Base-by-base conservation (phyloP, 306 rosid species). In the Citrullus colocynthis region DNA sequence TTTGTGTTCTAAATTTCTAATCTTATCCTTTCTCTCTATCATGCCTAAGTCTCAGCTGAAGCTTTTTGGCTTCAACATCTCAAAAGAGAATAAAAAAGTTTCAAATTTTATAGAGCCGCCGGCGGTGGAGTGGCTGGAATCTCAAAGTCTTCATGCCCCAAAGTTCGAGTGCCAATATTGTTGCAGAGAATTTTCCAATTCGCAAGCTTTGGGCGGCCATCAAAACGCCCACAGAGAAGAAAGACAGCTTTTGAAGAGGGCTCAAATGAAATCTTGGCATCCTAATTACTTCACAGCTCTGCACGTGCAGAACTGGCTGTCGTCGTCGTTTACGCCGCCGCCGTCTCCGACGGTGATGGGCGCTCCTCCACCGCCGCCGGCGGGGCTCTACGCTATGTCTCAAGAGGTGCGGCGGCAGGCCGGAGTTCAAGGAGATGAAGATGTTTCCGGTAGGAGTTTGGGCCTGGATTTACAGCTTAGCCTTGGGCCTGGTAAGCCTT, bases 151-250 rank as follows among this genome's bases (percentile, higher is more conserved):
- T 39, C 12, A 12, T 21, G 20, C 52, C 30, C 74, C 83, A 4
- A 86, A 84, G 63, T 88, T 84, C 3, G 89, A 86, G 82, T 88
- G 91, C 61, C 88, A 84, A 6, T 88, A 86, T 59, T 88, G 91
- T 4, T 69, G 78, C 52, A 81, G 89, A 52, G 88, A 81, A 36
- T 88, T 88, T 24, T 72, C 89, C 1, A 88, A 88, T 37, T 88
- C 89, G 57, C 91, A 88, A n/a, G 91, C 91, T 5, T 71, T 88
- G 17, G 91, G 91, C 5, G 91, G 91, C 7, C 91, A 88, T 58
- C 91, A 88, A 64, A 88, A 39, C 44, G 77, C 77, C 44, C 77
- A 72, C 24, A 72, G 37, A 72, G 20, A 72, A 72, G 77, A 72
- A 15, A 85, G 92, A 30, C 88, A 81, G 54, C 82, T 86, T 14